A percentile compares a stretch with the other conserved stretches of the same genome.
Evolutionary conservation across 2,329 filamentous ascomycete genomes (phyloP).

Genomic region (Aspergillus floridensis): DNA sequence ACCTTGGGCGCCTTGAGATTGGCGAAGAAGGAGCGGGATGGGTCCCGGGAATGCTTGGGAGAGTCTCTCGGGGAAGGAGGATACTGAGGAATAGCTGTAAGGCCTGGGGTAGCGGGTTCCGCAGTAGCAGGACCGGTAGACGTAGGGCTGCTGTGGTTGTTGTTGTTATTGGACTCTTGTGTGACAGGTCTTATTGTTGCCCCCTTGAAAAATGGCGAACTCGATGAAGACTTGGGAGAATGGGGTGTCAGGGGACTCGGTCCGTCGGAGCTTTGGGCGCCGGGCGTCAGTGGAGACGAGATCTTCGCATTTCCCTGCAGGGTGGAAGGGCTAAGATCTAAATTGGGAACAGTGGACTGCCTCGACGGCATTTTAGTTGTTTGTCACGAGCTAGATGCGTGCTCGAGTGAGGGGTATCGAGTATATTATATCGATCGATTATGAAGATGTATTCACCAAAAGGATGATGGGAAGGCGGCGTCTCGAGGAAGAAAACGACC

Average conservation of each 20-base stretch:
- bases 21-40: slow-evolving; percentile 48
- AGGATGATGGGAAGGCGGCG: background rate
- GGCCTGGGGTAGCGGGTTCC: slow-evolving; percentile 39
- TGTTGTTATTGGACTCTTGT: slow-evolving; percentile 32
- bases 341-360: slow-evolving; percentile 36
- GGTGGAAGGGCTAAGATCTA: slow-evolving; percentile 37
- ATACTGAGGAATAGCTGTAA: slow-evolving; percentile 47
- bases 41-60: slow-evolving; percentile 43
- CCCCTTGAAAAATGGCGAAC: slow-evolving; percentile 38
- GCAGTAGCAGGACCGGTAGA: slow-evolving; percentile 26
- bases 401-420: background rate
- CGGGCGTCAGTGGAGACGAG: slow-evolving; percentile 34
- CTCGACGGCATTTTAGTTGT: slow-evolving; percentile 36
- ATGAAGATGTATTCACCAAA: background rate
- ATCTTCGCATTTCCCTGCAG: slow-evolving; percentile 30
- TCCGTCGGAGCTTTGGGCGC: slow-evolving; percentile 36
- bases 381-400: slow-evolving; percentile 13
- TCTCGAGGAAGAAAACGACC: background rate
- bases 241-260: slow-evolving; percentile 37
- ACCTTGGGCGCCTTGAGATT: slow-evolving; percentile 48
- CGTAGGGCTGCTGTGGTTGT: slow-evolving; percentile 28
- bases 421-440: background rate
- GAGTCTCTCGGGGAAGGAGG: slow-evolving; percentile 44
- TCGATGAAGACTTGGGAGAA: slow-evolving; percentile 39
- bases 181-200: slow-evolving; percentile 43